These are phyloP conservation scores for Trametes polyzona DNA, from an alignment of 1,284 basidiomycete genomes.

Conservation along the genomic window DNA sequence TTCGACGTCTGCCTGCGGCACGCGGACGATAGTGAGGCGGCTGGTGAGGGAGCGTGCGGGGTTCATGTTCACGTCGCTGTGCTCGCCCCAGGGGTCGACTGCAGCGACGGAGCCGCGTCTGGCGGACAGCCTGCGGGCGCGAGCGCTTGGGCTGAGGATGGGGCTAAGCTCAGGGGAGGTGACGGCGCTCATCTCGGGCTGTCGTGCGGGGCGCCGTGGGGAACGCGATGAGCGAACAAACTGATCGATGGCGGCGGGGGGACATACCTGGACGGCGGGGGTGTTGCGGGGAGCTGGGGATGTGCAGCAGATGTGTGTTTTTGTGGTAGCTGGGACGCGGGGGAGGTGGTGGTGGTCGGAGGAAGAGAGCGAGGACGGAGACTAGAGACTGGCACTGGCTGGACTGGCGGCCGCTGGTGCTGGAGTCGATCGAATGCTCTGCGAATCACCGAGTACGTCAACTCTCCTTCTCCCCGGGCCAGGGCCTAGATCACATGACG, in stretches of 20 bases:
- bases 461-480: constrained; percentile 24
- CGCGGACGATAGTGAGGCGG: constrained; percentile 74
- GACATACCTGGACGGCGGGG: constrained; percentile 9
- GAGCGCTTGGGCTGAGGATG: constrained; percentile 28
- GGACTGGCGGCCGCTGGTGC: constrained; percentile 6
- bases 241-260: constrained; percentile 11
- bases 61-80: constrained; percentile 54
- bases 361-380: constrained; percentile 10
- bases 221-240: constrained; percentile 12
- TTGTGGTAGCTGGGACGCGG: not conserved
- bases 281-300: not conserved
- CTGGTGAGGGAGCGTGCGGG: constrained; percentile 60
- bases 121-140: constrained; percentile 48
- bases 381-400: too few species aligned
- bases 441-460: constrained; percentile 25
- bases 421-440: constrained; percentile 19
- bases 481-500: constrained; percentile 24
- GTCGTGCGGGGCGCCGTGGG: constrained; percentile 21
- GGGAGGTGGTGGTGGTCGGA: constrained; percentile 21
- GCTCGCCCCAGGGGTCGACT: constrained; percentile 64
- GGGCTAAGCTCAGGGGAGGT: constrained; percentile 34
- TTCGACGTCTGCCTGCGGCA: constrained; percentile 42
- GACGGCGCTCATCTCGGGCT: constrained; percentile 23
- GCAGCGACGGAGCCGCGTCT: constrained; percentile 71
- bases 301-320: not conserved